Evolutionary conservation across 2,329 filamentous ascomycete species (phyloP).

Genomic region (Ophiostoma novo-ulmi): DNA sequence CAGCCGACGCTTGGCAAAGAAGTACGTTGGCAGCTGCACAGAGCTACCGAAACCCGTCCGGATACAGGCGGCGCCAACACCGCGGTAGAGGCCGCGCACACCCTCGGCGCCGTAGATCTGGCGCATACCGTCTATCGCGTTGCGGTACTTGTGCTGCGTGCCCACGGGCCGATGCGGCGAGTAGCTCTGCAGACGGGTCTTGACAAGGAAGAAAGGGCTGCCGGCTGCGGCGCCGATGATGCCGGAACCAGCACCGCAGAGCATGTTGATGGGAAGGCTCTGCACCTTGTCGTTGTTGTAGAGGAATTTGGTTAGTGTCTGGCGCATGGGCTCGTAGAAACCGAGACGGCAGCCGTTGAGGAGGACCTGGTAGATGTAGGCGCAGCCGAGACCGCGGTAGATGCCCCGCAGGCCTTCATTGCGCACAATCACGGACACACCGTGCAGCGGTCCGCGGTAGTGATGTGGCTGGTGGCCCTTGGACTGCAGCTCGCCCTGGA

Average conservation of each 20-base stretch:
- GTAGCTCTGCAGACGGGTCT: slow-evolving; percentile 90
- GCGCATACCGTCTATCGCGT: slow-evolving; percentile 74
- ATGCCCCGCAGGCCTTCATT: slow-evolving; percentile 85
- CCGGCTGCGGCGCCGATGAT: slow-evolving; percentile 88
- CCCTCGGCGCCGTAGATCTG: slow-evolving; percentile 78
- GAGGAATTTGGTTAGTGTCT: slow-evolving; percentile 61
- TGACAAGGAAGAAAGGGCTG: slow-evolving; percentile 95
- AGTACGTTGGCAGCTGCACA: slow-evolving; percentile 95
- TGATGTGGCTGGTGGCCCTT: slow-evolving; percentile 80
- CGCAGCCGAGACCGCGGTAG: slow-evolving; percentile 82
- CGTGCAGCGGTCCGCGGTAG: slow-evolving; percentile 88
- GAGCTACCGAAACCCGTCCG: slow-evolving; percentile 92
- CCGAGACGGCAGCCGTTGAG: slow-evolving; percentile 94
- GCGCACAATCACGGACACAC: slow-evolving; percentile 79
- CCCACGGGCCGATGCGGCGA: slow-evolving; percentile 90
- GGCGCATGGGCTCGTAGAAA: slow-evolving; percentile 94
- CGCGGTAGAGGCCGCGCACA: slow-evolving; percentile 75
- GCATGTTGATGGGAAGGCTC: slow-evolving; percentile 85
- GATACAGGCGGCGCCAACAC: slow-evolving; percentile 90
- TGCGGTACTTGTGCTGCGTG: slow-evolving; percentile 90
- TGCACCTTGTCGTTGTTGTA: slow-evolving; percentile 71
- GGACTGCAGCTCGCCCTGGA: slow-evolving; percentile 89
- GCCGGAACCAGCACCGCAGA: slow-evolving; percentile 82
- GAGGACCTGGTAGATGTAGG: slow-evolving; percentile 93
- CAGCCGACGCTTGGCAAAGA: slow-evolving; percentile 87